A percentile compares a stretch with the other conserved stretches of the same genome.
These are phyloP conservation scores for Aspergillus bombycis DNA, from an alignment of 2,329 filamentous ascomycete species.

Conservation along the genomic window DNA sequence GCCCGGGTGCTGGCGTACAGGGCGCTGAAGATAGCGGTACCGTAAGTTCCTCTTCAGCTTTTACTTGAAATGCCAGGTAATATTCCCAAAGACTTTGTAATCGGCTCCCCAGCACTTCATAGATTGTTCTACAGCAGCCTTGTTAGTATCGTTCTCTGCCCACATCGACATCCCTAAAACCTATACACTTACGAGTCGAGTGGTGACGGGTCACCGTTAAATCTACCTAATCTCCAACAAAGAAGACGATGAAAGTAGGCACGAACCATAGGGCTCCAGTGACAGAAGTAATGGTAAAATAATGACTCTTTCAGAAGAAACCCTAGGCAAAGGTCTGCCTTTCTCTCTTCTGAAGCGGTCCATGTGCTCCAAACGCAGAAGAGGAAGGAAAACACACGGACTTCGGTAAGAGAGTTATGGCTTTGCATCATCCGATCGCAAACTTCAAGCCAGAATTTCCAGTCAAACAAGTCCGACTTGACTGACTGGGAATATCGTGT, in stretches of 20 bases:
- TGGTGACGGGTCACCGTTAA: constrained; percentile 66
- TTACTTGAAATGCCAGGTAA: constrained; percentile 73
- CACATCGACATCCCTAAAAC: not conserved
- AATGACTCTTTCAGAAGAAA: constrained; percentile 75
- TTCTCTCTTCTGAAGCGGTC: constrained; percentile 66
- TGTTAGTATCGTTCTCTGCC: constrained; percentile 13
- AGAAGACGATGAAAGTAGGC: constrained; percentile 89
- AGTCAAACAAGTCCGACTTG: constrained; percentile 51
- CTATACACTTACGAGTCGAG: constrained; percentile 65
- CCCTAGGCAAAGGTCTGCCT: constrained; percentile 69
- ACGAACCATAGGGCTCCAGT: constrained; percentile 95
- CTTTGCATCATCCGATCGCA: constrained; percentile 78
- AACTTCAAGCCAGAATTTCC: constrained; percentile 83
- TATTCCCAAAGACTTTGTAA: constrained; percentile 76
- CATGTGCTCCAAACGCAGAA: constrained; percentile 79
- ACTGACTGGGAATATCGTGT: constrained; percentile 60
- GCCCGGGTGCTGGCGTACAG: constrained; percentile 81
- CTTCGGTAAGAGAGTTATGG: constrained; percentile 87
- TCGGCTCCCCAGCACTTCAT: constrained; percentile 67
- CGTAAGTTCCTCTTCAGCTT: constrained; percentile 61
- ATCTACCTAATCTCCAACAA: constrained; percentile 85
- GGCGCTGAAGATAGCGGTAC: constrained; percentile 73
- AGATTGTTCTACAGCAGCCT: constrained; percentile 64
- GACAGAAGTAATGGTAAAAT: constrained; percentile 83
- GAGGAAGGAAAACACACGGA: constrained; percentile 79